Evolutionary conservation across 2,329 filamentous ascomycete genomes (phyloP).

Genomic region (Coniochaeta sp.): DNA sequence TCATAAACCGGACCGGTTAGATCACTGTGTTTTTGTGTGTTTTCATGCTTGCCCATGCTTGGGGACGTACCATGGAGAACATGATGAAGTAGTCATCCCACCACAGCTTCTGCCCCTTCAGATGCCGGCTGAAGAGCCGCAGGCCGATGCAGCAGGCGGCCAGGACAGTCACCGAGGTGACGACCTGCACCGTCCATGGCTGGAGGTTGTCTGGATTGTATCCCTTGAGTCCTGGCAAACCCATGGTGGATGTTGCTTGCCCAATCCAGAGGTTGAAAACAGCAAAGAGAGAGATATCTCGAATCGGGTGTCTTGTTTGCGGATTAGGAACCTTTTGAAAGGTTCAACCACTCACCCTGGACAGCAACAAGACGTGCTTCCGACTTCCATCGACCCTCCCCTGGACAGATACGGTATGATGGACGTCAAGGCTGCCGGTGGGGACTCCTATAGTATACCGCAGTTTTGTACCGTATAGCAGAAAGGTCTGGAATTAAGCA

Average conservation of each 20-base stretch:
- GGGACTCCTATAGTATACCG: not conserved
- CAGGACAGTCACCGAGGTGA: slow-evolving; percentile 32
- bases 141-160: slow-evolving; percentile 29
- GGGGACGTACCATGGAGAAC: slow-evolving; percentile 34
- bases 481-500: not conserved
- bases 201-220: slow-evolving; percentile 29
- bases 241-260: not conserved
- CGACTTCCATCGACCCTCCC: not conserved
- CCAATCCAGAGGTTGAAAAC: not conserved
- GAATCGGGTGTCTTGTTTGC: not conserved
- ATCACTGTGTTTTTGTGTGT: not conserved
- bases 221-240: slow-evolving; percentile 19
- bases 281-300: not conserved
- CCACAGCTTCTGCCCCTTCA: slow-evolving; percentile 36
- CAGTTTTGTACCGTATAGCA: too few relatives aligned
- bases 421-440: not conserved
- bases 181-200: slow-evolving; percentile 33
- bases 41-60: not conserved
- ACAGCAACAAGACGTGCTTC: not conserved
- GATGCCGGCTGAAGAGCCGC: slow-evolving; percentile 30
- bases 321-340: not conserved
- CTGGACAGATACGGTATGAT: not conserved
- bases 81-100: slow-evolving; percentile 44
- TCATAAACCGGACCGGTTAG: not conserved
- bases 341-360: not conserved